Base-by-base conservation (phyloP, 495 filamentous ascomycete genomes). In the Penicillium salamii region DNA sequence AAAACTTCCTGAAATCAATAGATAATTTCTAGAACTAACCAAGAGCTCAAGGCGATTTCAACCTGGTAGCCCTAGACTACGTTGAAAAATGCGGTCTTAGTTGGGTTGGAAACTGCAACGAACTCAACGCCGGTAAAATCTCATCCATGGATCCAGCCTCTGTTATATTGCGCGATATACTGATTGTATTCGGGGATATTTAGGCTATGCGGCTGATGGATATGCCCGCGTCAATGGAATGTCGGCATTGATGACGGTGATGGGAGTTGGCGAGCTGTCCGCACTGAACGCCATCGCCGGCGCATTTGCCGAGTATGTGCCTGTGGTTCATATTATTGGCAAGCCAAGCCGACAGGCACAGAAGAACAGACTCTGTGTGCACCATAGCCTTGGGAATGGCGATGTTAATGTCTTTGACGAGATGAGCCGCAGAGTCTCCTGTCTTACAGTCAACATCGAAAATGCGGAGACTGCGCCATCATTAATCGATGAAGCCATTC, bases 361-460 rank as follows among this genome's bases (percentile, higher is more conserved):
- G 32, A 31, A 34, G 15, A 29, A 36, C 1, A 15, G 42, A 7
- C 2, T 28, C 0, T 33, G 28, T 15, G 32, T 56, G 9, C 53
- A 71, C 45, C 66, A 71, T 47, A 60, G 50, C 31, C 42, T 69
- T 6, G 59, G 56, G 4, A 53, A 58, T 42, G 53, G 36, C 34
- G 28, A 49, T 17, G 50, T 21, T 21, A 46, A 29, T 13, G 21
- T 19, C 7, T 24, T 36, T 14, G 14, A 20, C 7, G 19, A 46
- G 15, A 46, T 46, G 43, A 36, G 9, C 11, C 15, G n/a, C 19
- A 46, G 20, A 9, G 34, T 36, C 12, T 36, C 34, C n/a, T 36
- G 34, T 17, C 5, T 36, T 9, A 19, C 17, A 17, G 34, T 36
- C n/a, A 36, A 17, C 17, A 36, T 36, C n/a, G 17, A 36, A 3